Conservation (phyloP, 2,329 filamentous ascomycete genomes). For the Neonectria neomacrospora region DNA sequence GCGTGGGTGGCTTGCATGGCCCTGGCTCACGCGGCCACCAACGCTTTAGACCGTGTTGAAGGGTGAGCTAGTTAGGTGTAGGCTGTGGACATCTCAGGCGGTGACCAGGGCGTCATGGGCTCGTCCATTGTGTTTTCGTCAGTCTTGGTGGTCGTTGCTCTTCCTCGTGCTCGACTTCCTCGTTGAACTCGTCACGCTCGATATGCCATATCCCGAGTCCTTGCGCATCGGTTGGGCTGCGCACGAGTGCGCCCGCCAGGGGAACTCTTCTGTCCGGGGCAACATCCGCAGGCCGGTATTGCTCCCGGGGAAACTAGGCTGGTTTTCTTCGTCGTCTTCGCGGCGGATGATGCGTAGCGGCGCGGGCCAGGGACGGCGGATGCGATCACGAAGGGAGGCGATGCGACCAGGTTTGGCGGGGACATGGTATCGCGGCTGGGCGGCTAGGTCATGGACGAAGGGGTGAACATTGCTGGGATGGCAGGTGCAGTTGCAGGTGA, state of each 20-base stretch:
- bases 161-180: slow-evolving; percentile 22
- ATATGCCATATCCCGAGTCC: slow-evolving; percentile 23
- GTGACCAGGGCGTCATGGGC: neutral
- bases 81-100: neutral
- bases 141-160: slow-evolving; percentile 31
- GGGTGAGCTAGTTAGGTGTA: neutral
- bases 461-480: slow-evolving; percentile 23
- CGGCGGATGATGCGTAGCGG: slow-evolving; percentile 9
- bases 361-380: neutral
- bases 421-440: neutral
- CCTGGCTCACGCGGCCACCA: neutral
- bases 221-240: slow-evolving; percentile 14
- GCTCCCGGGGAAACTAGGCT: neutral
- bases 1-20: neutral
- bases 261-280: slow-evolving; percentile 6
- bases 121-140: slow-evolving; percentile 3
- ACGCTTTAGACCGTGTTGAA: neutral
- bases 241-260: slow-evolving; percentile 21
- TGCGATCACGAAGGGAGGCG: neutral
- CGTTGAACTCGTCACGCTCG: slow-evolving; percentile 27
- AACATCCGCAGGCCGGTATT: slow-evolving; percentile 23
- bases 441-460: neutral
- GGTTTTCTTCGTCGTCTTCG: neutral
- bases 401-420: slow-evolving; percentile 1
- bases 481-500: slow-evolving; percentile 38